These are phyloP conservation scores for Metroxylon sagu DNA, from an alignment of 176 grass and related monocot genomes.

Conservation along the genomic window DNA sequence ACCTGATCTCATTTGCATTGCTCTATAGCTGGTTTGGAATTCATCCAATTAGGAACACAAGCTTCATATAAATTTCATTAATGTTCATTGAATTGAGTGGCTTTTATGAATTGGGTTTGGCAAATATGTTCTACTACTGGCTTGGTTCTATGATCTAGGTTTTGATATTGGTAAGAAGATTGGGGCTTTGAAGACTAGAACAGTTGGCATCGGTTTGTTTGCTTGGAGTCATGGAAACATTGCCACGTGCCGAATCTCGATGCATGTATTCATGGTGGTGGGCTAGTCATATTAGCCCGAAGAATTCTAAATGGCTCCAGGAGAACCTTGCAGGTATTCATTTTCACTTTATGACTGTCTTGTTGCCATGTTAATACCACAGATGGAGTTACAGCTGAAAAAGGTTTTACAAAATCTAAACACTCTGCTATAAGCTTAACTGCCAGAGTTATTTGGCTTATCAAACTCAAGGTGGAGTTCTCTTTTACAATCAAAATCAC, in stretches of 20 bases:
- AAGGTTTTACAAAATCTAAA: too few relatives aligned
- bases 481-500: too few relatives aligned
- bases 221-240: constrained; percentile 27
- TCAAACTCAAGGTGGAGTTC: too few relatives aligned
- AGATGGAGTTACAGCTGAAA: too few relatives aligned
- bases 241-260: constrained; percentile 5
- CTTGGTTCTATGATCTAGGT: neutral
- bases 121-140: neutral
- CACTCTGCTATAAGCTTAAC: too few relatives aligned
- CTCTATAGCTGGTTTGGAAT: too few relatives aligned
- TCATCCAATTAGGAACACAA: too few relatives aligned
- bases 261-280: constrained; percentile 41
- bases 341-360: neutral
- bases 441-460: too few relatives aligned
- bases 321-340: constrained; percentile 64
- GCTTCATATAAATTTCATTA: too few relatives aligned
- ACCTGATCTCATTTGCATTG: too few relatives aligned
- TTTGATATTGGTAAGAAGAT: neutral
- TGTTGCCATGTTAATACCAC: too few relatives aligned
- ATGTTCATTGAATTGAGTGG: too few relatives aligned
- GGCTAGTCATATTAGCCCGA: constrained; percentile 85
- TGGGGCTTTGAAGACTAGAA: neutral
- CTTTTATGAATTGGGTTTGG: neutral
- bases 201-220: constrained; percentile 1
- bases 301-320: constrained; percentile 95